Evolutionary conservation across 2,329 filamentous ascomycete genomes (phyloP), one percentile per base, ranked within the genome.

Genomic region (Penicillium sp.): DNA sequence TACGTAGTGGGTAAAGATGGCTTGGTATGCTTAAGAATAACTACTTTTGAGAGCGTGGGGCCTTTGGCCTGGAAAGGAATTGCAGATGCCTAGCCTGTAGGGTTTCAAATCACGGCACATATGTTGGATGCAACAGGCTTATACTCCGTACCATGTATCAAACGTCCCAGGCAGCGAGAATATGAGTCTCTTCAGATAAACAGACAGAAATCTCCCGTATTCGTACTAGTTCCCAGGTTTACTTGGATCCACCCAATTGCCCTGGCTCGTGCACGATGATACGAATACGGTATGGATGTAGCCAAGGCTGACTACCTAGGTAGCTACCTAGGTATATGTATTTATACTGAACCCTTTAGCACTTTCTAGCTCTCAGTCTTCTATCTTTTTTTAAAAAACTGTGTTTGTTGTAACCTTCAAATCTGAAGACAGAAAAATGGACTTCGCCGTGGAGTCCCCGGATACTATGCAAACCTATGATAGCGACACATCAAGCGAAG

Each of bases 401-500:
- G 2, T 16, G 18, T 34, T 37, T 31, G 9, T 40, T 2, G 14
- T 5, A 2, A 7, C 20, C 6, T 11, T 22, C 18, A 18, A 32
- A 34, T 46, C 20, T 46, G 14, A 9, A 22, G 4, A 38, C 31
- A 13, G 22, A 16, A 20, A 24, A 13, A 44, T 55, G 38, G 35
- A 55, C 20, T 31, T 45, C 16, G 53, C 5, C 6, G 58, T 62
- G 60, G 59, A 56, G 22, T 50, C 61, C 1, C 26, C 50, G 8
- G 40, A 38, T 9, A 59, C 57, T n/a, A 39, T 55, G 18, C 34
- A n/a, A 35, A 57, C 26, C 51, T 66, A 64, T 49, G 61, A 61
- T 16, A 65, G 64, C 38, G 64, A 65, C 54, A 57, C 58, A 16
- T 45, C 52, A 18, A 63, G 61, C 18, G 64, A 66, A 18, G 64